These are phyloP conservation scores for Alternaria rosae DNA, from an alignment of 2,329 filamentous ascomycete genomes.

Conservation along the genomic window DNA sequence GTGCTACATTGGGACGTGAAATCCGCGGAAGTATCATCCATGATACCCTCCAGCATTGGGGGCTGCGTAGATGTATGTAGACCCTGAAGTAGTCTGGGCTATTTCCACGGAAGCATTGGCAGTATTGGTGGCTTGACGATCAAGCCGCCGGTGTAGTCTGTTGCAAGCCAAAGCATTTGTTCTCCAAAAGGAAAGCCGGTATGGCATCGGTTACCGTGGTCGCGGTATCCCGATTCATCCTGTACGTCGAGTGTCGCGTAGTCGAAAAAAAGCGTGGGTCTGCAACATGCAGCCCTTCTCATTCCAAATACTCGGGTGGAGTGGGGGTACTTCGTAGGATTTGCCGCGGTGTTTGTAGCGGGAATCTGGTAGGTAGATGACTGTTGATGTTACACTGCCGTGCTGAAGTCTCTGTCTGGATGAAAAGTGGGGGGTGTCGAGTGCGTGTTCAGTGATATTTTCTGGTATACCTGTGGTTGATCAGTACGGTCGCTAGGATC, in stretches of 20 bases:
- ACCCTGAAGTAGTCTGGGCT: too few relatives aligned
- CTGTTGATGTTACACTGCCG: neutral
- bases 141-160: neutral
- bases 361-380: neutral
- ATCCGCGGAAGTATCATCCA: neutral
- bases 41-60: neutral
- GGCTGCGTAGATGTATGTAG: too few relatives aligned
- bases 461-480: neutral
- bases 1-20: neutral
- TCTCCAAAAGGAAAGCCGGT: neutral
- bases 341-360: neutral
- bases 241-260: neutral
- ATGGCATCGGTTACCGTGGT: neutral
- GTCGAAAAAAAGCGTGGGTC: neutral
- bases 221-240: neutral
- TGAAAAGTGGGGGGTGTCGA: neutral
- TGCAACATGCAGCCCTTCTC: neutral
- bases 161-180: neutral
- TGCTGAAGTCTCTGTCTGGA: too few relatives aligned
- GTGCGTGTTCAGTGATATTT: neutral
- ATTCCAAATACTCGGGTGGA: neutral
- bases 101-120: too few relatives aligned
- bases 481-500: neutral
- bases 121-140: neutral
- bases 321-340: neutral